These are phyloP conservation scores for Didymella arachidicola DNA, from an alignment of 2,329 filamentous ascomycete genomes.

Conservation along the genomic window DNA sequence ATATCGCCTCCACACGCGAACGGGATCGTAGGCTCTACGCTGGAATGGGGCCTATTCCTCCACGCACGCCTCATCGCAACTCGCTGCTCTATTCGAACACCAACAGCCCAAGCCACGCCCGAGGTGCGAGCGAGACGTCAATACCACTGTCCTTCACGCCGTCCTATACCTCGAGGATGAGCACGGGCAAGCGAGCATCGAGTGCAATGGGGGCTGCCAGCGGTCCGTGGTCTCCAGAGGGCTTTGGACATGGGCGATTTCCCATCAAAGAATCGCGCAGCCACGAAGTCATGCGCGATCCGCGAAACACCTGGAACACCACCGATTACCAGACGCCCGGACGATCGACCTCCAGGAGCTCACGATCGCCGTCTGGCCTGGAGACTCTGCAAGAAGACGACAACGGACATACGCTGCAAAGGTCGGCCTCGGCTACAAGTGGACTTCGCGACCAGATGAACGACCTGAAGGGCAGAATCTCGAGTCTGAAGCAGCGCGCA, in stretches of 20 bases:
- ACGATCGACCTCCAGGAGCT: conserved; percentile 52
- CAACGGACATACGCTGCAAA: conserved; percentile 55
- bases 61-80: conserved; percentile 40
- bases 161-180: conserved; percentile 36
- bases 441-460: conserved; percentile 84
- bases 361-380: conserved; percentile 45
- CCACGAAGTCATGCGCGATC: conserved; percentile 51
- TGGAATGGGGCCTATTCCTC: conserved; percentile 48
- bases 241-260: conserved; percentile 45
- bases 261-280: conserved; percentile 51
- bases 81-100: conserved; percentile 39
- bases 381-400: conserved; percentile 55
- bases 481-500: conserved; percentile 77
- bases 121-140: conserved; percentile 54
- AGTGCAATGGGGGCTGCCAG: conserved; percentile 50
- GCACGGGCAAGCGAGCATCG: conserved; percentile 48
- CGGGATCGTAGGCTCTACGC: conserved; percentile 47
- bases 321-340: conserved; percentile 40
- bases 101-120: conserved; percentile 46
- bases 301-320: conserved; percentile 34
- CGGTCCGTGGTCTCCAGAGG: conserved; percentile 49
- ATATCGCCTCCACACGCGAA: conserved; percentile 46
- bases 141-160: conserved; percentile 46
- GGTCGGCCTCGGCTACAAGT: conserved; percentile 75
- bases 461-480: conserved; percentile 84